Evolutionary conservation across 2,329 filamentous ascomycete genomes (phyloP), one percentile per base, ranked within the genome.

Genomic region (Sclerotinia subarctica): DNA sequence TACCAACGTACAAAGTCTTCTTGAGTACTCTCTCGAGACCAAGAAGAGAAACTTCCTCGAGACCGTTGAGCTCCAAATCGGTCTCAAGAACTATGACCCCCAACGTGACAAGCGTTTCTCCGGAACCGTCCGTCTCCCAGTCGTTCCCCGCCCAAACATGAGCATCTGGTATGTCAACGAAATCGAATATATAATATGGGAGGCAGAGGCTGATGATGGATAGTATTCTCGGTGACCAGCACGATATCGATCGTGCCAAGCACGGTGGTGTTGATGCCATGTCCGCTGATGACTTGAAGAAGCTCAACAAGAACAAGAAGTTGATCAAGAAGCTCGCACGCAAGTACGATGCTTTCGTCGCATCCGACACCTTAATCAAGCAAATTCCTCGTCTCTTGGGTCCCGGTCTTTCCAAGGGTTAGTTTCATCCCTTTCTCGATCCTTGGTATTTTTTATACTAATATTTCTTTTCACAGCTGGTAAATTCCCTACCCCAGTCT

Each of bases 291-390:
- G 95, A 99, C 84, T 86, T 99, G 85, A 99, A 99, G 92, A 99
- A 99, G 91, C 93, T 99, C 77, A 99, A 99, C 91, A 99, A 99
- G 93, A 99, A 99, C 93, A 98, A 99, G 92, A 99, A 99, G 91
- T 90, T 98, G 80, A 97, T 99, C 90, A 99, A 99, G 93, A 99
- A 99, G 91, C 92, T 99, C 76, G 95, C 95, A 74, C 93, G 94
- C 90, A 99, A 99, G 88, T 98, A 99, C 90, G 95, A 99, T 84
- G 95, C 95, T 78, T 99, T 99, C 86, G 85, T 99, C 81, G 91
- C 95, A 82, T 98, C 94, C 81, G 95, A 99, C 81, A 86, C 91
- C 80, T 86, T 99, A 80, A 97, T 99, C 90, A 97, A 97, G 91
- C 94, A 97, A 88, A 98, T 99, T 79, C 95, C 95, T 78, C 95